Base-by-base conservation (phyloP, 768 basidiomycete genomes). In the Boletus pseudo-olivaceus region DNA sequence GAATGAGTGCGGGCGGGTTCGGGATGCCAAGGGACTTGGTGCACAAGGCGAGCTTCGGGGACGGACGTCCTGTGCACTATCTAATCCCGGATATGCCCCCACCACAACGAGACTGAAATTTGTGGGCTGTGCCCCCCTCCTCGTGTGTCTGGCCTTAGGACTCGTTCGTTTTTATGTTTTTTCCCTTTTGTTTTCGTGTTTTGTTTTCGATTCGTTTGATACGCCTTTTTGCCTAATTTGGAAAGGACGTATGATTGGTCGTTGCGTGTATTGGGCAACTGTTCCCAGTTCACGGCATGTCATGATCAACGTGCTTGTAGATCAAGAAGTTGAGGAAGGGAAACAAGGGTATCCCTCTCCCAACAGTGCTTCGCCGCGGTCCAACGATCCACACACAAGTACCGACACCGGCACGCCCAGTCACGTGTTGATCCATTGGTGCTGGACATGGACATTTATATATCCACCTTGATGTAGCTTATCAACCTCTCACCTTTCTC, bases 71-170 rank as follows among this genome's bases (percentile, higher is more conserved):
- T 26, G 58, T 84, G 55, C 82, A 84, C 65, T 83, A 81, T 71
- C 63, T 84, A 54, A 83, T 84, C 39, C 82, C 82, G 9, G 82
- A 84, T 61, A 74, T 83, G 75, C 82, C 82, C 17, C 67, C 63
- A 19, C 67, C 67, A 11, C 63, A 58, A 60, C 62, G 47, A 51
- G 67, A 73, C 32, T 67, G 55, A 67, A 38, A 54, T 43, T 37
- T 14, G 14, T 26, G 42, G 48, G 49, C 46, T 35, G 51, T 27
- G 46, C 51, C 32, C 39, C 39, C 39, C 23, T 55, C 44, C 27
- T 37, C 37, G 14, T 29, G 29, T 20, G 34, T 50, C 30, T 37
- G 9, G 7, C 15, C 27, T 29, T 20, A n/a, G 32, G 26, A 30
- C 23, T 29, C 34, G 53, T 15, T 48, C 15, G 19, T 12, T 23